These are phyloP conservation scores for Eimeria brunetti DNA, from an alignment of 169 alveolate genomes.

Conservation along the genomic window DNA sequence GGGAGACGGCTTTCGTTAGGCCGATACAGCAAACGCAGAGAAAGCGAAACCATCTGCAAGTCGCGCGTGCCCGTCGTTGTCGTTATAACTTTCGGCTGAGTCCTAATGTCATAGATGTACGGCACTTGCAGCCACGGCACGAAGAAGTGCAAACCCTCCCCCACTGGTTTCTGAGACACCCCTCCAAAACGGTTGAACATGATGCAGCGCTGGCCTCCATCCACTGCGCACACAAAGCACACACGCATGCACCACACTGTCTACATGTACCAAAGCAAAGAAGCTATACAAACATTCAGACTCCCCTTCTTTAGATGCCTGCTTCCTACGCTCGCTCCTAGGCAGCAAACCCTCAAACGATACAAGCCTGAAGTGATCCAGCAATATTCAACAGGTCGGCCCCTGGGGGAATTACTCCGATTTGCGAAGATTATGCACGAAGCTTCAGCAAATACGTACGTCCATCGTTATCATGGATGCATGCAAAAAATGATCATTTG, in stretches of 20 bases:
- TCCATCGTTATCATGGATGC: no score
- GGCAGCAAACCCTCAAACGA: not conserved
- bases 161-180: constrained; percentile 90
- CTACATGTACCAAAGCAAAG: not conserved
- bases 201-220: constrained; percentile 97
- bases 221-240: constrained; percentile 85
- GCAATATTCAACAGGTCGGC: no score
- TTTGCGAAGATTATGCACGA: no score
- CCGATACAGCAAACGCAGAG: constrained; percentile 95
- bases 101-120: constrained; percentile 92
- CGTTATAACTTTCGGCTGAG: constrained; percentile 94
- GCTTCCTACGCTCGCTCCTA: not conserved
- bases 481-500: no score
- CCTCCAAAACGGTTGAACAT: constrained; percentile 96
- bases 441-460: no score
- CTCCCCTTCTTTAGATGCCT: no score
- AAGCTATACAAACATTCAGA: not conserved
- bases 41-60: constrained; percentile 96
- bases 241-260: not conserved
- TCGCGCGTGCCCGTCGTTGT: constrained; percentile 96
- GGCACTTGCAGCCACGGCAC: constrained; percentile 96
- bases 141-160: constrained; percentile 96
- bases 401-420: no score
- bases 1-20: constrained; percentile 95
- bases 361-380: no score